Percentiles rank a stretch among this genome's conserved stretches.
phyloP scores from a whole-genome alignment of 345 rosid species.

The Hypericum androsaemum region DNA sequence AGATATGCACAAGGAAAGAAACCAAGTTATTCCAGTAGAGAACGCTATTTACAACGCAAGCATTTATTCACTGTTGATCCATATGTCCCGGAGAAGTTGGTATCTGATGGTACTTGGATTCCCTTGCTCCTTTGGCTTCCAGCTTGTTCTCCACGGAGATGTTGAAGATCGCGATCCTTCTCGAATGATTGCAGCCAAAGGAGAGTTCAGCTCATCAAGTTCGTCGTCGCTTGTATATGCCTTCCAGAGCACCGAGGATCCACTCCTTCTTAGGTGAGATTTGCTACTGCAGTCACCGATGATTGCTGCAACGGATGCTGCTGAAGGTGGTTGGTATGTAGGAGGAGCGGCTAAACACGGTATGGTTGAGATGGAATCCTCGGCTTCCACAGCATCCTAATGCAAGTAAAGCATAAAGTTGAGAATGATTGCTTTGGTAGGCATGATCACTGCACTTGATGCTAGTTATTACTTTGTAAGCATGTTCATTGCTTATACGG shows the following conservation, averaged over 20 bases:
- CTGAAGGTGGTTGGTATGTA: slow-evolving; percentile 49
- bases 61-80: slow-evolving; percentile 48
- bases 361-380: slow-evolving; percentile 30
- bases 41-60: background rate
- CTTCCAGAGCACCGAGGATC: slow-evolving; percentile 57
- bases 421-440: slow-evolving; percentile 1
- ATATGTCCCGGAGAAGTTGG: slow-evolving; percentile 66
- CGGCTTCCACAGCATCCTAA: slow-evolving; percentile 39
- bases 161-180: slow-evolving; percentile 26
- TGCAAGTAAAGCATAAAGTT: slow-evolving; percentile 8
- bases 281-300: slow-evolving; percentile 36
- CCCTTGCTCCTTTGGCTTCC: slow-evolving; percentile 30
- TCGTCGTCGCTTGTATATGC: slow-evolving; percentile 81
- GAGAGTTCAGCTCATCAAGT: slow-evolving; percentile 76
- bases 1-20: too few species aligned
- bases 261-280: slow-evolving; percentile 42
- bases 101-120: slow-evolving; percentile 40
- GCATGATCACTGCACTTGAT: background rate
- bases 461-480: background rate
- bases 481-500: too few species aligned
- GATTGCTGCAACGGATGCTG: slow-evolving; percentile 31
- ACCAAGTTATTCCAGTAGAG: too few species aligned
- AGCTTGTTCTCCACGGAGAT: slow-evolving; percentile 18
- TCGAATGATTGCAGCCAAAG: slow-evolving; percentile 43
- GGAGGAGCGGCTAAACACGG: slow-evolving; percentile 60